Evolutionary conservation across 2,329 filamentous ascomycete species (phyloP).

Genomic region (Arachnopeziza araneosa): DNA sequence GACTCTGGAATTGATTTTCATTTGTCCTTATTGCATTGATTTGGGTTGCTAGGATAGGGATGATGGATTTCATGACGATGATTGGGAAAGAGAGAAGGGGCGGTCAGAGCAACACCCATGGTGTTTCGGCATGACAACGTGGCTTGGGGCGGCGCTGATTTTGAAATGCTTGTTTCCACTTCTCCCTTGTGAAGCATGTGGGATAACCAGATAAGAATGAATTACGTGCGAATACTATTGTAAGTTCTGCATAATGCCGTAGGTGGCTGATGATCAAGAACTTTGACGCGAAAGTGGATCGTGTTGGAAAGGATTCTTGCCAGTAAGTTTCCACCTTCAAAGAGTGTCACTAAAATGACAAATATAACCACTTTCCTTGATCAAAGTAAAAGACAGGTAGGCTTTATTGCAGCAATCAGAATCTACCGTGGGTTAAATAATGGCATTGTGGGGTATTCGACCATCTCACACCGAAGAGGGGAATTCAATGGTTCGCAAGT

Average conservation of each 20-base stretch:
- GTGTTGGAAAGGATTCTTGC: no score
- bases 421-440: no score
- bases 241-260: neutral
- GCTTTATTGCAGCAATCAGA: no score
- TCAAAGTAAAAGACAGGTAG: no score
- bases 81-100: neutral
- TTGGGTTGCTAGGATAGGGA: slow-evolving; percentile 10
- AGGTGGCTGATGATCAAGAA: neutral
- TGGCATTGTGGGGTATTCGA: no score
- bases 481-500: no score
- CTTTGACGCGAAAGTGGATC: no score
- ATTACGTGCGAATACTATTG: neutral
- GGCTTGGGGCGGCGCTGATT: neutral
- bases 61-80: slow-evolving; percentile 10
- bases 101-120: neutral
- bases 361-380: no score
- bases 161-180: neutral
- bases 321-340: no score
- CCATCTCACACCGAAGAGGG: no score
- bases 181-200: neutral
- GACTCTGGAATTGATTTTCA: slow-evolving; percentile 13
- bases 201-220: neutral
- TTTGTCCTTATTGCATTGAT: slow-evolving; percentile 2
- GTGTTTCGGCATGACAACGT: slow-evolving; percentile 5
- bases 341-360: no score